Base-by-base conservation (phyloP, 495 filamentous ascomycete species). In the Lasiosphaeria ovina region DNA sequence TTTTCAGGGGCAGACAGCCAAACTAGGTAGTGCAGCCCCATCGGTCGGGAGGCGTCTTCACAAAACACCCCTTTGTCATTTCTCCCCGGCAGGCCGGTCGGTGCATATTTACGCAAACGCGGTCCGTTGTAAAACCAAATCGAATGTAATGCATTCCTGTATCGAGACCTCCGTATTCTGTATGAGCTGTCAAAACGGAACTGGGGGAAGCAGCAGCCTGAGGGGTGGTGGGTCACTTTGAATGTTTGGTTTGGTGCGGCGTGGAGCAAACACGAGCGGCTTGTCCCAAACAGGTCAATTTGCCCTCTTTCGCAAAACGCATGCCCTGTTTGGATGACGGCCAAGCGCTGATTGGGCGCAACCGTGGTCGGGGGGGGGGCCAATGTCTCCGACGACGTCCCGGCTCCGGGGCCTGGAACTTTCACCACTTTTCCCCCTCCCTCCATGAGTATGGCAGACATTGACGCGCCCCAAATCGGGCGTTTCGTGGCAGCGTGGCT, bases 251-350 rank as follows among this genome's bases (percentile, higher is more conserved):
- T 42, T 42, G 53, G 7, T 47, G 12, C 12, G 11, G 44, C 44
- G 44, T 11, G 12, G 44, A 47, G 44, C 12, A 47, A 11, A 47
- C 7, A 14, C 44, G 44, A 8, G 12, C 12, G 38, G 12, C 44
- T 35, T 33, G 44, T 47, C 55, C 55, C 16, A 57, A 57, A 57
- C 16, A 40, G 49, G 55, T 16, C 32, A 57, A 45, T 57, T 57
- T 57, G 42, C 55, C 55, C 55, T 49, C 40, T 34, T 45, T 42
- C 17, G 16, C n/a, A 6, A 38, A 40, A 38, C 6, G 16, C 54
- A 9, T 44, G 36, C 44, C 44, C 11, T 4, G 12, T 47, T 47
- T 47, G 44, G 44, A n/a, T n/a, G 44, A 47, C 4, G 12, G 12
- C 11, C 16, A 14, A 5, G 44, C 11, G 12, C 6, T 47, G 44